Percentiles rank a stretch among this genome's conserved stretches.
Conservation (phyloP, 169 alveolate genomes). For the Plasmodium chabaudi region DNA sequence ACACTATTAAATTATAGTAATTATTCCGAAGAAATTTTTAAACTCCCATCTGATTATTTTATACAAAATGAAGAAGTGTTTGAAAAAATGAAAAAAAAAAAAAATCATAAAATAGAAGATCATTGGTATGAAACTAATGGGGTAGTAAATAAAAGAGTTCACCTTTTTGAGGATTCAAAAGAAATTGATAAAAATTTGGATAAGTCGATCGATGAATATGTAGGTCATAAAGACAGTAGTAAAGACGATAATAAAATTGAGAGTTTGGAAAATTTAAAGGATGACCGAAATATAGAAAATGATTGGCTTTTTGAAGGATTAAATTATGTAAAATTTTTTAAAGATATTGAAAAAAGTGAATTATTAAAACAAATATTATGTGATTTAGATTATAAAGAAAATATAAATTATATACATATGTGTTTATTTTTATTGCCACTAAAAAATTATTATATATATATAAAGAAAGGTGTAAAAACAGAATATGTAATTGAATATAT, state of each 20-base stretch:
- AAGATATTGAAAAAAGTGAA: conserved; percentile 38
- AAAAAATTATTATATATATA: conserved; percentile 40
- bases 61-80: conserved; percentile 27
- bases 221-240: neutral
- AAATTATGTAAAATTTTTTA: conserved; percentile 59
- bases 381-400: conserved; percentile 30
- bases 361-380: conserved; percentile 27
- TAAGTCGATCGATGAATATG: neutral
- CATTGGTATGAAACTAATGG: neutral
- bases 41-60: conserved; percentile 24
- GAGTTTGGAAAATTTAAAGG: neutral
- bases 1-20: conserved; percentile 62
- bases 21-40: conserved; percentile 48
- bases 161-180: neutral
- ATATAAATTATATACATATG: conserved; percentile 27
- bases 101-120: neutral
- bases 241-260: neutral
- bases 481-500: conserved; percentile 49
- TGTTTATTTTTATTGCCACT: conserved; percentile 55
- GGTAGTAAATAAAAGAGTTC: neutral
- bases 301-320: conserved; percentile 60
- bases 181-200: neutral
- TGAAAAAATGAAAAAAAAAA: conserved; percentile 26
- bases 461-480: conserved; percentile 44
- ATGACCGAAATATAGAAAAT: neutral